Evolutionary conservation across 1,139 yeast species (phyloP), one percentile per base, ranked within the genome.

Genomic region (Geotrichum histeridarum): DNA sequence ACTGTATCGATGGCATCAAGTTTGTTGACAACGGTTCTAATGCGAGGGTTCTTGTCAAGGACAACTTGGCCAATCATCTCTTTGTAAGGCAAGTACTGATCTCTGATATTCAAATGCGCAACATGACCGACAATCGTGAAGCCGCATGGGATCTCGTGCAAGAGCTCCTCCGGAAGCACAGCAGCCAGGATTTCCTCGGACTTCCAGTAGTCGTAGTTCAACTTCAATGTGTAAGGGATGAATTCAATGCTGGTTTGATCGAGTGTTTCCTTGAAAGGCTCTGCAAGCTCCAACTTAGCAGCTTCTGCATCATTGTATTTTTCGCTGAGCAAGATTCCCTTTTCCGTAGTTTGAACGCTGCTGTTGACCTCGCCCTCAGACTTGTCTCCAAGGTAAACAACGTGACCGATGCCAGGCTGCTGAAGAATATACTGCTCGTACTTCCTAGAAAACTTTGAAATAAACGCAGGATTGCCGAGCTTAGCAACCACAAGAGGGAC

Each of bases 81-180:
- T 49, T 88, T 91, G 66, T 77, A 93, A 0, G 95, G 95, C 66
- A 90, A 83, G 70, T 84, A 93, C 64, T 88, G 95, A 44, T 84
- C 87, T 47, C 93, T 77, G 49, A 94, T 72, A 64, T 94, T 94
- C 64, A 94, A 71, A 69, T 94, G 99, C 0, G 99, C 99, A 54
- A 94, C 81, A 71, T 94, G 99, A 0, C 99, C 99, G 0, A 95
- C 95, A 51, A 84, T 83, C 1, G 99, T 88, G 69, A 87, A 94
- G 0, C 98, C 95, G 0, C 93, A 77, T 0, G 99, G 99, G 5
- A 86, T 76, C 55, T 89, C 96, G 45, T 79, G 83, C 15, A 81
- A 71, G 22, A 83, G 71, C 17, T 82, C 74, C 55, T 81, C 86
- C 0, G 99, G 99, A 50, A 93, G 70, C 1, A 89, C 80, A 0